Conservation (phyloP, 768 basidiomycete genomes). For the Brasilioporus rufonigricans region DNA sequence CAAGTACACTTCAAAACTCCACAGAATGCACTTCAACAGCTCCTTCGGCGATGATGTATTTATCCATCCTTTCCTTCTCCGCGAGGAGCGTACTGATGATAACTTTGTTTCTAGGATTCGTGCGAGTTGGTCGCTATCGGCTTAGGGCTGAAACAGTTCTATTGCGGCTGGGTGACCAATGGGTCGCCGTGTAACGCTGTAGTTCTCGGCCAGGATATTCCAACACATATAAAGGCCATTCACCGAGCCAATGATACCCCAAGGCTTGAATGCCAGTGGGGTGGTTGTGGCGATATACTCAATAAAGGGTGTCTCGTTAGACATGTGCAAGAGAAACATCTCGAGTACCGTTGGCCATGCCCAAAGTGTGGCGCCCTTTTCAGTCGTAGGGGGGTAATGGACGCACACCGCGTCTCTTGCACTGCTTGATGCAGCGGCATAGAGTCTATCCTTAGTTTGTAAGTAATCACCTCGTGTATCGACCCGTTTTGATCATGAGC, state of each 20-base stretch:
- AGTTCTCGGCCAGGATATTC: conserved; percentile 17
- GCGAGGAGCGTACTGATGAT: not conserved
- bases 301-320: conserved; percentile 15
- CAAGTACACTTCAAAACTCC: not conserved
- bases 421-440: not conserved
- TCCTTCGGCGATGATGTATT: conserved; percentile 17
- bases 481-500: not conserved
- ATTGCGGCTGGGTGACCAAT: conserved; percentile 11
- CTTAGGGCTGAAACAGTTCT: not conserved
- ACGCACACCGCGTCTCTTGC: conserved; percentile 14
- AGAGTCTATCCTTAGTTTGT: not conserved
- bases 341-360: conserved; percentile 24
- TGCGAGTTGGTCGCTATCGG: conserved; percentile 11
- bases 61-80: not conserved
- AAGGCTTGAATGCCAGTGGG: conserved; percentile 16
- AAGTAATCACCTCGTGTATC: not conserved
- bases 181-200: conserved; percentile 7
- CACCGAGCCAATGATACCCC: conserved; percentile 6
- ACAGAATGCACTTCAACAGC: conserved; percentile 6
- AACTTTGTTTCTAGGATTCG: conserved; percentile 1
- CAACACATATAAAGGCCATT: conserved; percentile 11
- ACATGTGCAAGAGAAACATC: conserved; percentile 26
- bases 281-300: conserved; percentile 14
- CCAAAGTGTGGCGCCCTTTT: conserved; percentile 13
- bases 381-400: conserved; percentile 22